Evolutionary conservation across 2,329 filamentous ascomycete species (phyloP), one percentile per base, ranked within the genome.

Genomic region (Lojkania enalia): DNA sequence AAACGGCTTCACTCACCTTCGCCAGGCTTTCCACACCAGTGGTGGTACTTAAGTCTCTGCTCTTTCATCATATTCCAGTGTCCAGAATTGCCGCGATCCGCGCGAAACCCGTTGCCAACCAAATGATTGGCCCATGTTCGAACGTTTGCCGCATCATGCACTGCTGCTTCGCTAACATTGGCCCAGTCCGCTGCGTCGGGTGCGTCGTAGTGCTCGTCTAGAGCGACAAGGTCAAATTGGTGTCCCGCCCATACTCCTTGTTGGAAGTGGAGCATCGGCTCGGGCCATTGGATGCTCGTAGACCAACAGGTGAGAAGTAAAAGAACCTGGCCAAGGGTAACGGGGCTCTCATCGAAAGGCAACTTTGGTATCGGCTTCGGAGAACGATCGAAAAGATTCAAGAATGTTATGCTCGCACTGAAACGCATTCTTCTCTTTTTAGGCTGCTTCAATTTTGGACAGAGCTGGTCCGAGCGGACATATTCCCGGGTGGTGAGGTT

Each of bases 401-500:
- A 42, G 15, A 14, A 19, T 11, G 3, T 33, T 33, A 33, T 33
- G 30, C n/a, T n/a, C n/a, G 15, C 9, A 27, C n/a, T 27, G 7
- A 27, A 27, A 27, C 7, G 23, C 23, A 7, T 16, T 16, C 30
- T 9, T 11, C 30, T 11, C 9, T 33, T 33, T 15, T 33, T 33
- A 11, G 30, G 15, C 30, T 16, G 30, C 30, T 7, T 33, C 9
- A 16, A 15, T 11, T 43, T 39, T 14, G 40, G 40, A 14, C 21
- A 27, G 9, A 50, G 31, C 9, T 40, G 39, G 38, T 53, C 47
- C 2, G 49, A 55, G 6, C 49, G 47, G 19, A 55, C 39, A 20
- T 41, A 53, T 32, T 53, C 43, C n/a, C n/a, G 32, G 2, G 44
- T 53, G 2, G 49, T 51, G 2, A 55, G 40, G 25, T 55, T 55